These are phyloP conservation scores for Dalbergia oliveri DNA, from an alignment of 306 rosid species.

Conservation along the genomic window DNA sequence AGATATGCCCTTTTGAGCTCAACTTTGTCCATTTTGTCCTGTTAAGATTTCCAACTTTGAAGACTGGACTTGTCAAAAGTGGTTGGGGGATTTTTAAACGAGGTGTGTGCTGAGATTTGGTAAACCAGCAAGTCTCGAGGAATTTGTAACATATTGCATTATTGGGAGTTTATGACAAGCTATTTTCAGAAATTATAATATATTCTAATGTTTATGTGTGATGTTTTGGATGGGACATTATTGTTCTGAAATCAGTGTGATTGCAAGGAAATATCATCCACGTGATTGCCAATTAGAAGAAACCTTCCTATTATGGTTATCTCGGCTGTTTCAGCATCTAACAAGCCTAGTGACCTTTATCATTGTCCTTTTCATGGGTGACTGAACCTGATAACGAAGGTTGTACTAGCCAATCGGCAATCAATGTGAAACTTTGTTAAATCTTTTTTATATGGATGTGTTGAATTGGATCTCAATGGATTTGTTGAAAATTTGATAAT, in stretches of 20 bases:
- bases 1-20: slow-evolving; percentile 24
- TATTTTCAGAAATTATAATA: not conserved
- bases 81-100: slow-evolving; percentile 31
- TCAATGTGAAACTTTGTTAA: not conserved
- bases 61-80: slow-evolving; percentile 18
- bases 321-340: not conserved
- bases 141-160: slow-evolving; percentile 19
- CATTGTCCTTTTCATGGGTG: not conserved
- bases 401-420: slow-evolving; percentile 12
- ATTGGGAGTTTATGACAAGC: slow-evolving; percentile 14
- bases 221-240: not conserved
- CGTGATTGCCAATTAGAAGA: slow-evolving; percentile 32
- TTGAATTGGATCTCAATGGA: slow-evolving; percentile 12
- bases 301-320: slow-evolving; percentile 23
- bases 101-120: slow-evolving; percentile 8
- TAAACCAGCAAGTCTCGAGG: slow-evolving; percentile 31
- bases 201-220: slow-evolving; percentile 1
- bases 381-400: slow-evolving; percentile 12
- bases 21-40: not conserved
- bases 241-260: slow-evolving; percentile 6
- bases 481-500: slow-evolving; percentile 17
- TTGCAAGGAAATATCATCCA: slow-evolving; percentile 8
- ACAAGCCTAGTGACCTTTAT: slow-evolving; percentile 16
- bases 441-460: not conserved
- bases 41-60: slow-evolving; percentile 29